Evolutionary conservation across 2,329 filamentous ascomycete genomes (phyloP), one percentile per base, ranked within the genome.

Genomic region (Herpomyces periplanetae): DNA sequence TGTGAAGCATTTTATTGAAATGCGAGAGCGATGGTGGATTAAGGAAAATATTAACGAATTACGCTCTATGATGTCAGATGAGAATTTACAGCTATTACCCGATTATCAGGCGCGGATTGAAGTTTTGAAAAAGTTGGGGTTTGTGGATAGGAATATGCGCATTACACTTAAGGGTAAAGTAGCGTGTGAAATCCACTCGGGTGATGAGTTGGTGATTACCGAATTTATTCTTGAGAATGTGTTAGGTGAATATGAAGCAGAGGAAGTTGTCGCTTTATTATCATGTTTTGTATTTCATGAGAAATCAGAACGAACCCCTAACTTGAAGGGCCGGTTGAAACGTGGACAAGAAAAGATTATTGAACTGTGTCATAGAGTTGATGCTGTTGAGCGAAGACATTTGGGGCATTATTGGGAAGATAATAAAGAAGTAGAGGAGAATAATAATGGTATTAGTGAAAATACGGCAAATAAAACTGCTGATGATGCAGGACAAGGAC

Each of bases 131-230:
- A 73, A 91, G 28, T 52, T 96, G 4, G 62, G 58, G 3, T 96
- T 96, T 35, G 64, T 96, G 28, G 80, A 96, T 31, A 58, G 64
- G 3, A 57, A 62, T 17, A 61, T 60, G 3, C 60, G 75, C 10
- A 84, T 96, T 15, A 66, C 84, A 40, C 52, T 96, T 26, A 96
- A 96, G 41, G 80, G 80, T 38, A 91, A 91, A 38, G 80, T 96
- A 10, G 80, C 80, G 3, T 96, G 80, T 41, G 80, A 96, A 43
- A 75, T 96, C 24, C 80, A 91, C 39, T 88, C 75, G 0, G 73
- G 73, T 8, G 75, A 91, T 34, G 80, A 96, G 38, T 51, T 96
- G 1, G 75, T 96, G 1, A 52, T 96, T 8, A 96, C 80, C 0
- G 80, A 96, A 36, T 52, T 91, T 4, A 71, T 96, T 18, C 57